phyloP scores from a whole-genome alignment of 192 early-diverging fungal species.

The Coemansia sp. region DNA sequence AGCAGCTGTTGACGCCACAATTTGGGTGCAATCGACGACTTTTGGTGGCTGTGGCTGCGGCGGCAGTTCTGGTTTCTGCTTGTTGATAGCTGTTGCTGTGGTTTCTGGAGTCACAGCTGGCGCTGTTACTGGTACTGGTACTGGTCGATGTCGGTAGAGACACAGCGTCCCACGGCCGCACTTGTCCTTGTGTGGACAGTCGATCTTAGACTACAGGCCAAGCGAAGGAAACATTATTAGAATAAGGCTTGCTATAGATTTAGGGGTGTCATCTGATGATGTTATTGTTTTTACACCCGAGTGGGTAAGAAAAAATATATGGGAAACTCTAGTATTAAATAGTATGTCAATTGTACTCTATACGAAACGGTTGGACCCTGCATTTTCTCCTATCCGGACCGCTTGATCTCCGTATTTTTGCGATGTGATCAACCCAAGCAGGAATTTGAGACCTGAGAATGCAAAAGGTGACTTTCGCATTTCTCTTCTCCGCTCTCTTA shows the following conservation, averaged over 20 bases:
- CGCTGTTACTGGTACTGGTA: not conserved
- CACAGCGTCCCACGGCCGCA: slow-evolving; percentile 38
- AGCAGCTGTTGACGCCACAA: not conserved
- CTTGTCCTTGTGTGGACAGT: slow-evolving; percentile 32
- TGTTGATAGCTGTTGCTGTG: not conserved
- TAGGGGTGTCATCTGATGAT: too few species aligned
- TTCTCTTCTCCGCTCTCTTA: too few species aligned
- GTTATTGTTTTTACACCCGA: too few species aligned
- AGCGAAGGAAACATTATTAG: slow-evolving; percentile 42
- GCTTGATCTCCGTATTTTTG: too few species aligned
- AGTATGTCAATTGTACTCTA: too few species aligned
- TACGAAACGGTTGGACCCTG: too few species aligned
- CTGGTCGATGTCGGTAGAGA: slow-evolving; percentile 22
- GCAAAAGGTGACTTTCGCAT: too few species aligned
- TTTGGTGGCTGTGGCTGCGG: not conserved
- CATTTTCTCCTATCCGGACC: too few species aligned
- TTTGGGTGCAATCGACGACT: not conserved
- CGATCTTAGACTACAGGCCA: slow-evolving; percentile 31
- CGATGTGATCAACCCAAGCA: too few species aligned
- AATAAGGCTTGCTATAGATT: not conserved
- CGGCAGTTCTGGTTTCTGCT: not conserved
- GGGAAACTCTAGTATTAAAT: too few species aligned
- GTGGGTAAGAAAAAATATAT: too few species aligned
- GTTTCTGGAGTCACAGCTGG: not conserved
- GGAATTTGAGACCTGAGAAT: too few species aligned